Evolutionary conservation across 2,329 filamentous ascomycete species (phyloP), one percentile per base, ranked within the genome.

Genomic region (Chaetomiaceae sp.): DNA sequence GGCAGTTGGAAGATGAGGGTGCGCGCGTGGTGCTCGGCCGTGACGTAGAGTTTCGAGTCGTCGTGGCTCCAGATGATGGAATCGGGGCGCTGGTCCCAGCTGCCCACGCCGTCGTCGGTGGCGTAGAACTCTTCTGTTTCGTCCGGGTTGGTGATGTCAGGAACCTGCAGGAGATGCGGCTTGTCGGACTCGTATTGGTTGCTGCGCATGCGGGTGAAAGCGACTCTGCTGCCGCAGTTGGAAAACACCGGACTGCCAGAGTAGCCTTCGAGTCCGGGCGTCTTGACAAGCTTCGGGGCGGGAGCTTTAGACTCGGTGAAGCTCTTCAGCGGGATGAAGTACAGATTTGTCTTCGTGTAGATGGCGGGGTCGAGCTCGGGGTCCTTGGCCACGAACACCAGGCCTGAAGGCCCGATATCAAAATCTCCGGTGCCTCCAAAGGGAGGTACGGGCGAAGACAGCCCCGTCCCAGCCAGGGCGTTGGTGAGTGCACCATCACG

Each of bases 401-500:
- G 73, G 0, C 83, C 85, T 36, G 70, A 65, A 24, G 68, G 65
- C 48, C 80, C 75, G 48, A 91, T 77, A 58, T 94, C 88, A 58
- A 90, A 95, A 63, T 94, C 84, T n/a, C 80, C 78, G 0, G 79
- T 69, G 17, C 85, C 87, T 3, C 89, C 89, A 58, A 95, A 94
- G 0, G 87, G 84, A 39, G 77, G 81, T 15, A 89, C 79, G 0
- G 86, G 90, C 40, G 71, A 83, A 58, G 79, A 82, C 22, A 85
- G 71, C 15, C 64, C 56, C 0, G 75, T 80, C 14, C 72, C 76
- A 11, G 74, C 72, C 33, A 91, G 69, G 2, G 83, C 78, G 58
- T 90, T 90, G 45, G 68, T 72, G 36, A 88, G 65, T 1, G 70
- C 18, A 3, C 48, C 18, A 10, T 62, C 56, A 36, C 69, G 65